A percentile compares a stretch with the other conserved stretches of the same genome.
phyloP scores from a whole-genome alignment of 768 basidiomycete genomes.

The Termitomyces heimii region DNA sequence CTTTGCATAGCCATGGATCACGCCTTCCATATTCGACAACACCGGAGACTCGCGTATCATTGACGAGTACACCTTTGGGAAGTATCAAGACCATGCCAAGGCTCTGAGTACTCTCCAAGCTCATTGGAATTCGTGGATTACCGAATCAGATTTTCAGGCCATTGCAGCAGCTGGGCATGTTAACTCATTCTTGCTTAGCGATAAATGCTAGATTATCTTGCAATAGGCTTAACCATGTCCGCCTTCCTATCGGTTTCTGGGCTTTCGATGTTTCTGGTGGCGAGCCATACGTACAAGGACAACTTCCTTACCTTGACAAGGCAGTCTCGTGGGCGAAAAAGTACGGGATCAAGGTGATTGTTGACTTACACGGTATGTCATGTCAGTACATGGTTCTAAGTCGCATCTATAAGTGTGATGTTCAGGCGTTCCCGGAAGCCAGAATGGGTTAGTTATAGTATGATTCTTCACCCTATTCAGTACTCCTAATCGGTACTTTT shows the following conservation, averaged over 20 bases:
- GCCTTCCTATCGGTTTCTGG: constrained; percentile 88
- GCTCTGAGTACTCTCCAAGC: constrained; percentile 48
- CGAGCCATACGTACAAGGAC: constrained; percentile 76
- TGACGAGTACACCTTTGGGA: constrained; percentile 78
- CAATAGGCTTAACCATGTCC: constrained; percentile 74
- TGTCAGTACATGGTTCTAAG: background rate
- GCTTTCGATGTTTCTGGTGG: constrained; percentile 75
- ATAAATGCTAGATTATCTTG: background rate
- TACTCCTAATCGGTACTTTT: constrained; percentile 6
- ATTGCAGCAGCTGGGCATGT: constrained; percentile 73
- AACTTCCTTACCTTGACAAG: constrained; percentile 60
- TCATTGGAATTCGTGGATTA: constrained; percentile 86
- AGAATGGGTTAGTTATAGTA: constrained; percentile 55
- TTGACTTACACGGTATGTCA: constrained; percentile 62
- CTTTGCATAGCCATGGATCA: constrained; percentile 62
- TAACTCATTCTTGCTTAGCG: background rate
- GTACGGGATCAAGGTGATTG: constrained; percentile 71
- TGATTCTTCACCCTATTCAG: background rate
- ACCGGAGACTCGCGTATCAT: constrained; percentile 55
- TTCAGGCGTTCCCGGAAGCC: constrained; percentile 71
- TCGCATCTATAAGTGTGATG: background rate
- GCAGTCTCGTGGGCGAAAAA: constrained; percentile 67
- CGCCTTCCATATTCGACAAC: constrained; percentile 67
- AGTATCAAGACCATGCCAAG: constrained; percentile 44
- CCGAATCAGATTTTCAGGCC: constrained; percentile 67